These are phyloP conservation scores for Leccinum subrobustum DNA, from an alignment of 1,284 basidiomycete genomes.

Conservation along the genomic window DNA sequence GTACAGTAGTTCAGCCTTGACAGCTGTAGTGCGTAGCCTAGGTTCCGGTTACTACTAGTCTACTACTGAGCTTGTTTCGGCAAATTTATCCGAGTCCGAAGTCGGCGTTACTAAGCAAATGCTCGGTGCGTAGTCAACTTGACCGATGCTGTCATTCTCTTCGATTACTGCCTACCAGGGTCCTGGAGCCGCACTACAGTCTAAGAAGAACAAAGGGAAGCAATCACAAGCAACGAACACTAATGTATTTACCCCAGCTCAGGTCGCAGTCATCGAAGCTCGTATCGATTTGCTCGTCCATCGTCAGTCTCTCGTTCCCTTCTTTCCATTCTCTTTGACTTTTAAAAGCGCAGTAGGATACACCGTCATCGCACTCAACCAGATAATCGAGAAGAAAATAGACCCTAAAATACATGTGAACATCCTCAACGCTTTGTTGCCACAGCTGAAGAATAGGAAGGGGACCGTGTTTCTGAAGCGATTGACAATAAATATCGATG, in stretches of 20 bases:
- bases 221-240: slow-evolving; percentile 30
- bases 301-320: slow-evolving; percentile 36
- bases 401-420: slow-evolving; percentile 68
- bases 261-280: slow-evolving; percentile 45
- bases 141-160: slow-evolving; percentile 44
- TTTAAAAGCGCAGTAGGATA: slow-evolving; percentile 65
- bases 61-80: not conserved
- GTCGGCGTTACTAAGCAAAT: too few species aligned
- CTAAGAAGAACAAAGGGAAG: slow-evolving; percentile 53
- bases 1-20: not conserved
- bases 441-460: slow-evolving; percentile 50
- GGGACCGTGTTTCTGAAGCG: slow-evolving; percentile 66
- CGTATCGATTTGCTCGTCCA: slow-evolving; percentile 54
- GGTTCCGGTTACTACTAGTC: too few species aligned
- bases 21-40: too few species aligned
- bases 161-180: slow-evolving; percentile 42
- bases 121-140: not conserved
- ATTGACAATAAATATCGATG: slow-evolving; percentile 69
- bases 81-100: not conserved
- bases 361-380: slow-evolving; percentile 69
- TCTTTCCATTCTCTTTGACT: slow-evolving; percentile 13
- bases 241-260: slow-evolving; percentile 37
- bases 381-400: slow-evolving; percentile 64
- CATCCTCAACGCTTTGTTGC: slow-evolving; percentile 51
- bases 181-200: slow-evolving; percentile 22